Percentiles rank a stretch among this genome's conserved stretches.
These are phyloP conservation scores for Cystobasidium ongulense DNA, from an alignment of 768 basidiomycete genomes.

Conservation along the genomic window DNA sequence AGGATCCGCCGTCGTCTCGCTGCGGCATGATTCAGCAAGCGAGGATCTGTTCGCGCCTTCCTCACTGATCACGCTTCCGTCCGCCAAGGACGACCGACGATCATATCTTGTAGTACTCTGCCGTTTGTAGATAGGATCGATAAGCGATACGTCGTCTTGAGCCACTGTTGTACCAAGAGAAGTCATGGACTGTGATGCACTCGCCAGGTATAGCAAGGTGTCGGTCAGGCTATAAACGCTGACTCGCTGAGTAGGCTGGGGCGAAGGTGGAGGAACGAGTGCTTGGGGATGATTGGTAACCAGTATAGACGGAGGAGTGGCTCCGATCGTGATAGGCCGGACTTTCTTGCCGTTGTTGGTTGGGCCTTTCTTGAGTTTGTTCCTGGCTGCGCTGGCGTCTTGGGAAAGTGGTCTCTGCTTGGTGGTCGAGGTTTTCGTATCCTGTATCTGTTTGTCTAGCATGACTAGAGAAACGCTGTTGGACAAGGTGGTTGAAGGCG, in stretches of 20 bases:
- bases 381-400: background rate
- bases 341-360: background rate
- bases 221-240: constrained; percentile 20
- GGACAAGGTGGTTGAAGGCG: background rate
- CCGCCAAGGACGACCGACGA: no score
- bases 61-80: background rate
- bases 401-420: background rate
- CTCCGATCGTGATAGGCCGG: constrained; percentile 3
- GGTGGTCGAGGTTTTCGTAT: background rate
- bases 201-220: constrained; percentile 7
- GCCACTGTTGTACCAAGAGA: background rate
- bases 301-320: constrained; percentile 3
- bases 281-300: constrained; percentile 19
- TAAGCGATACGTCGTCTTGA: background rate
- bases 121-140: background rate
- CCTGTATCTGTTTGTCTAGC: background rate
- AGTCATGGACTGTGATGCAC: background rate
- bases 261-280: constrained; percentile 4
- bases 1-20: constrained; percentile 3
- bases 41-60: background rate
- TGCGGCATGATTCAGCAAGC: constrained; percentile 1
- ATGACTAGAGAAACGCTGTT: background rate
- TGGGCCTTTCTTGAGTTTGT: constrained; percentile 1
- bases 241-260: background rate
- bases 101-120: no score